These are phyloP conservation scores for Amaranthus palmeri DNA, from an alignment of 148 eudicot species.

Conservation along the genomic window DNA sequence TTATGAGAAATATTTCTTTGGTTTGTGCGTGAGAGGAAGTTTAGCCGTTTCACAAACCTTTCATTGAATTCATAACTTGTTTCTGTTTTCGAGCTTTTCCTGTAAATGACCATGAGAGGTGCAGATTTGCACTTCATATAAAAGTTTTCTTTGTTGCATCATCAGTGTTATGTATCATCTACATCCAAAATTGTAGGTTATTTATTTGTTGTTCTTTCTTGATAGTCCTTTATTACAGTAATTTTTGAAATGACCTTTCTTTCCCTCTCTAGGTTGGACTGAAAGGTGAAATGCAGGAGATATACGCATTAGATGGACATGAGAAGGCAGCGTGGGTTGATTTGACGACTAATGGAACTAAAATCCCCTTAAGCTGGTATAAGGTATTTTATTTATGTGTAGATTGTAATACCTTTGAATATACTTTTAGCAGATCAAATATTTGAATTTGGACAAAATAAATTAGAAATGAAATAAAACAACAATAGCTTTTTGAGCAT, in stretches of 20 bases:
- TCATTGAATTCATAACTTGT: neutral
- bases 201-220: neutral
- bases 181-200: neutral
- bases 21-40: neutral
- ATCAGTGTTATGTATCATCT: neutral
- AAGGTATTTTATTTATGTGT: conserved; percentile 43
- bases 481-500: too few relatives aligned
- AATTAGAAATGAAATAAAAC: neutral
- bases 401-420: neutral
- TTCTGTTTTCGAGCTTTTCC: neutral
- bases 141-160: neutral
- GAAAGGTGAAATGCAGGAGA: conserved; percentile 65
- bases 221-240: neutral
- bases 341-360: conserved; percentile 42
- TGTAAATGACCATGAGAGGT: neutral
- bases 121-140: neutral
- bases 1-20: neutral
- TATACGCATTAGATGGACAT: conserved; percentile 42
- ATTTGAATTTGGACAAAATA: neutral
- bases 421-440: neutral
- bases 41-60: neutral
- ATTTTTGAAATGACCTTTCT: neutral
- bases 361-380: conserved; percentile 72
- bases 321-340: conserved; percentile 55
- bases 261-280: conserved; percentile 64